Percentiles rank a stretch among this genome's conserved stretches.
Conservation (phyloP, 495 filamentous ascomycete species). For the Schizothecium vesticola region DNA sequence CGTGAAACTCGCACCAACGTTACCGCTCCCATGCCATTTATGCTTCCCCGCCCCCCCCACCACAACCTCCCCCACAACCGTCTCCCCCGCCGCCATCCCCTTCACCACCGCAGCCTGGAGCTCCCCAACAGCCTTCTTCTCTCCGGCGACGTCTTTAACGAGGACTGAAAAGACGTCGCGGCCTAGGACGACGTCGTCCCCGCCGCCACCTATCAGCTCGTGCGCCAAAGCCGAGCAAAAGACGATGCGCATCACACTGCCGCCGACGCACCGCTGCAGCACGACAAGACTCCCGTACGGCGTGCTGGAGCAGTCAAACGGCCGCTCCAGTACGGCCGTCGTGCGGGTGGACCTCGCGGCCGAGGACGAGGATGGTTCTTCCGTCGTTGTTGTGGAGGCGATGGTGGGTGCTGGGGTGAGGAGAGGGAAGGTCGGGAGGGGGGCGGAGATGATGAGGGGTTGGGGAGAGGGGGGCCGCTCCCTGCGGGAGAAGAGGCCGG, state of each 20-base stretch:
- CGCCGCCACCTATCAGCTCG: constrained; percentile 34
- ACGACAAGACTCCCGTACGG: constrained; percentile 48
- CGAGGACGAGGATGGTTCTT: background rate
- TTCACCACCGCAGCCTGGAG: constrained; percentile 36
- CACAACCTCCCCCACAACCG: constrained; percentile 38
- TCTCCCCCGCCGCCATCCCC: constrained; percentile 35
- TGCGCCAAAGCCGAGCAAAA: constrained; percentile 31
- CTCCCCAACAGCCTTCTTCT: constrained; percentile 28
- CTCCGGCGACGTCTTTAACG: constrained; percentile 26
- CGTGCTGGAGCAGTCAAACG: constrained; percentile 17
- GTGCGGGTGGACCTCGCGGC: background rate
- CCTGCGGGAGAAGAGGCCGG: background rate
- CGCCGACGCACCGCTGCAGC: constrained; percentile 12
- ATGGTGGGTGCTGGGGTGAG: background rate
- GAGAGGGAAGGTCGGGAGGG: too few species aligned
- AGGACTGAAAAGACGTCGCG: constrained; percentile 50
- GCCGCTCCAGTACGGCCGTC: background rate
- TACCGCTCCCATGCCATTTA: constrained; percentile 5
- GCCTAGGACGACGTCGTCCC: constrained; percentile 33
- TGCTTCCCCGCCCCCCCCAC: constrained; percentile 4
- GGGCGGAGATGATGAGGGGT: too few species aligned
- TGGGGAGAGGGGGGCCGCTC: background rate
- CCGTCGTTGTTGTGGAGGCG: background rate
- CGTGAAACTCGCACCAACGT: background rate
- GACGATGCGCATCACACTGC: constrained; percentile 14